These are phyloP conservation scores for Phytopythium aichiense DNA, from an alignment of 352 stramenopile genomes.

Conservation along the genomic window DNA sequence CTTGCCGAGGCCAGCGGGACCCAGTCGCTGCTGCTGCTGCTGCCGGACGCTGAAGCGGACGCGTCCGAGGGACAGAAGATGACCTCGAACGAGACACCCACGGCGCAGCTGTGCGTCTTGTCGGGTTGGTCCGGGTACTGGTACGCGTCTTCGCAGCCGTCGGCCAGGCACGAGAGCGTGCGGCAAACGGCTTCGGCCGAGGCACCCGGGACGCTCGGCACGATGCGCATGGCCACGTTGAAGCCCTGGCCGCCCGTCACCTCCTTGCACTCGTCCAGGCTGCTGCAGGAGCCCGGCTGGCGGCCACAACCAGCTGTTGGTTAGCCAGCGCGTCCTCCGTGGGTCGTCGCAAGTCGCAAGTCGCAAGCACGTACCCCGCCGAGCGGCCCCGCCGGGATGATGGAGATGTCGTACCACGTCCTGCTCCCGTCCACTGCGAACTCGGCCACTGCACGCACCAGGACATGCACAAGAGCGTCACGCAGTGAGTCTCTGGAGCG, in stretches of 20 bases:
- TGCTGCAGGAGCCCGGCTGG: slow-evolving; percentile 42
- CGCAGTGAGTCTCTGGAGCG: too few species aligned
- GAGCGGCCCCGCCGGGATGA: slow-evolving; percentile 28
- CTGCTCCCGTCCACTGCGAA: slow-evolving; percentile 26
- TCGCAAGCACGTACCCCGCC: slow-evolving; percentile 22
- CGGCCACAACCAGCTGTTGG: slow-evolving; percentile 6
- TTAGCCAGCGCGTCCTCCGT: background rate
- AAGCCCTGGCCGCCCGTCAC: slow-evolving; percentile 51
- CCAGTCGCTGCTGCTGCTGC: slow-evolving; percentile 2
- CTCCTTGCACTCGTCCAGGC: slow-evolving; percentile 45
- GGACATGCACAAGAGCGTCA: background rate
- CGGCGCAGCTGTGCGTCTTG: slow-evolving; percentile 50
- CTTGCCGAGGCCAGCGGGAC: background rate
- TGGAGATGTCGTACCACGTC: slow-evolving; percentile 42
- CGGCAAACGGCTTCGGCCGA: slow-evolving; percentile 18
- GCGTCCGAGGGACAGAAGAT: slow-evolving; percentile 37
- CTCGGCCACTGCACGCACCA: slow-evolving; percentile 28
- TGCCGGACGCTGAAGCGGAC: background rate
- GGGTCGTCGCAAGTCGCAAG: too few species aligned
- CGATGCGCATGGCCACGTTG: slow-evolving; percentile 66
- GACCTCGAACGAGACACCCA: slow-evolving; percentile 30
- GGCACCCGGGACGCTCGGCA: slow-evolving; percentile 11
- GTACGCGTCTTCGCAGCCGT: slow-evolving; percentile 61
- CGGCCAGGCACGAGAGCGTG: slow-evolving; percentile 42
- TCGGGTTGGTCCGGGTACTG: slow-evolving; percentile 47